Evolutionary conservation across 129 eudicot species (phyloP).

Genomic region (Centaurea solstitialis): DNA sequence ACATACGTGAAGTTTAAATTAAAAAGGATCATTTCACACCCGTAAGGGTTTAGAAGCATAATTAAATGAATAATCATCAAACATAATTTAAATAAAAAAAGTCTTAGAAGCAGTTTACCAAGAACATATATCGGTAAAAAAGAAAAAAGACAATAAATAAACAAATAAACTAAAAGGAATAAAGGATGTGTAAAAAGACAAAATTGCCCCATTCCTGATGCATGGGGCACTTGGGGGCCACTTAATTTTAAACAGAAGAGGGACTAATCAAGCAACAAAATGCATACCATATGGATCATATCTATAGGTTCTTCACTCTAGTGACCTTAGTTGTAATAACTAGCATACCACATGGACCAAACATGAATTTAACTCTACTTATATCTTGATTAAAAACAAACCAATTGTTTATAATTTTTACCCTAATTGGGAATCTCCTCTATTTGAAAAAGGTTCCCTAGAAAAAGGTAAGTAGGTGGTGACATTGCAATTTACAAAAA

Average conservation of each 20-base stretch:
- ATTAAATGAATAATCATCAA: neutral
- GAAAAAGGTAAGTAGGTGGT: constrained; percentile 20
- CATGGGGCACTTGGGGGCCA: neutral
- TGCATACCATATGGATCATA: neutral
- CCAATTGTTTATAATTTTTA: neutral
- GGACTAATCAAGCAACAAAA: neutral
- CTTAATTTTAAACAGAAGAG: neutral
- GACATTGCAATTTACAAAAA: constrained; percentile 1
- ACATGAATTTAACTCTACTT: neutral
- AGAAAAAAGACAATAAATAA: too few relatives aligned
- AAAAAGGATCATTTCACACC: too few relatives aligned
- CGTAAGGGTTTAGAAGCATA: too few relatives aligned
- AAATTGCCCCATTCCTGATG: neutral
- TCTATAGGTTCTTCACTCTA: neutral
- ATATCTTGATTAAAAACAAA: neutral
- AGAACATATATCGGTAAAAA: too few relatives aligned
- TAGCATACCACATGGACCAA: neutral
- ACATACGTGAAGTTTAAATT: too few relatives aligned
- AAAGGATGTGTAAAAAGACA: neutral
- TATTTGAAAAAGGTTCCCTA: neutral
- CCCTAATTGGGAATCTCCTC: constrained; percentile 14
- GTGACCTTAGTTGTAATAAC: neutral
- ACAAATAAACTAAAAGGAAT: too few relatives aligned
- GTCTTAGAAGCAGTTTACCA: too few relatives aligned
- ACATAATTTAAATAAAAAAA: too few relatives aligned